A percentile compares a stretch with the other conserved stretches of the same genome.
Conservation (phyloP, 257 asterid genomes). For the Rubia yunnanensis region DNA sequence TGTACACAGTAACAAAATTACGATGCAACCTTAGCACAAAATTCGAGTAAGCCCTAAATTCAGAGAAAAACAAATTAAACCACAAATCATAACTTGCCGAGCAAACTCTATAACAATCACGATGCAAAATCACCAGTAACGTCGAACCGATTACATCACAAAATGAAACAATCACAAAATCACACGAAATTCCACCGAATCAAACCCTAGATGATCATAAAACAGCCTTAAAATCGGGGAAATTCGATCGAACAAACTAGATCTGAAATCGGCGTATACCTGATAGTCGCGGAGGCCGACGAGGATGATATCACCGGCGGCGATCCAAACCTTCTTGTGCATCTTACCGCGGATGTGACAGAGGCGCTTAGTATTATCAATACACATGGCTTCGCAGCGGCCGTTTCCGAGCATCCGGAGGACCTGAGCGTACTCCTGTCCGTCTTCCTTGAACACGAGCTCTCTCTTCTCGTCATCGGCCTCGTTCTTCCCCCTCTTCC, state of each 20-base stretch:
- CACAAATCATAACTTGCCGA: no score
- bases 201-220: neutral
- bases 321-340: constrained; percentile 98
- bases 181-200: neutral
- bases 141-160: neutral
- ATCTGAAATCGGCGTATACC: constrained; percentile 16
- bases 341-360: constrained; percentile 95
- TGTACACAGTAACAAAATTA: no score
- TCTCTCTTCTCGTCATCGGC: constrained; percentile 95
- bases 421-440: constrained; percentile 95
- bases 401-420: constrained; percentile 90
- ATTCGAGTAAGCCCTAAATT: neutral
- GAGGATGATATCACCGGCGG: constrained; percentile 90
- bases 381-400: constrained; percentile 81
- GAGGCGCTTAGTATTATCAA: constrained; percentile 76
- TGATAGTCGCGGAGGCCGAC: constrained; percentile 96
- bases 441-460: constrained; percentile 90
- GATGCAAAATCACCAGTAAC: neutral
- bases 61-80: neutral
- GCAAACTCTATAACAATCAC: no score
- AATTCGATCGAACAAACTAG: neutral
- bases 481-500: constrained; percentile 95
- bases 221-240: neutral
- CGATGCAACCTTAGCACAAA: neutral
- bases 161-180: neutral